Base-by-base conservation (phyloP, 23 red algal genomes). In the Gracilaria caudata region DNA sequence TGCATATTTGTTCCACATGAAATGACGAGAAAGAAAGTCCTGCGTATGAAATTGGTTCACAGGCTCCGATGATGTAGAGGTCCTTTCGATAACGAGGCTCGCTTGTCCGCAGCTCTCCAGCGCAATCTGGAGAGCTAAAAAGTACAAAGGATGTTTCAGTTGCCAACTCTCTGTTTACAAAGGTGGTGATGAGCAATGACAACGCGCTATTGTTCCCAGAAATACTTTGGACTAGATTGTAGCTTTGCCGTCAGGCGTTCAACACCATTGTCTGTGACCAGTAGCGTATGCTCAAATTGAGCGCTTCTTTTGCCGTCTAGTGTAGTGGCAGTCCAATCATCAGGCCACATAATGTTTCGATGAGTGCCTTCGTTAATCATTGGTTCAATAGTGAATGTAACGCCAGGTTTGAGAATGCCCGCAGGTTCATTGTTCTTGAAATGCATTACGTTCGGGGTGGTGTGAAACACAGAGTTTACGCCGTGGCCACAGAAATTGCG, bases 381-480 rank as follows among this genome's bases (percentile, higher is more conserved):
- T 25, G 97, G 97, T 73, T 99, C 97, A 73, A 99, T 99, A 11
- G 97, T 99, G 80, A 99, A 99, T 11, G 90, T 96, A 76, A 92
- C 73, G 37, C 92, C 92, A 20, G 77, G 83, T 66, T 93, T 83
- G 64, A 99, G 88, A 39, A 88, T 59, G 17, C 97, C 97, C 30
- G 87, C 73, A 1, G 86, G 66, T 33, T 96, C 93, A 23, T 78
- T 79, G 72, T 99, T 99, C 56, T 79, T 81, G 58, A 86, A 94
- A 53, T 99, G 97, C 37, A 99, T 59, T 11, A 99, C 85, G 68
- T 95, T 99, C 7, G 97, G 97, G 4, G 70, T 93, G 25, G 89
- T 93, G 78, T 99, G 97, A 92, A 99, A 99, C 5, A 94, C 80
- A n/a, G 87, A 84, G 58, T 89, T 87, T 9, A 99, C 92, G 70